These are phyloP conservation scores for Pseudocercospora fijiensis DNA, from an alignment of 2,329 filamentous ascomycete species.

Conservation along the genomic window DNA sequence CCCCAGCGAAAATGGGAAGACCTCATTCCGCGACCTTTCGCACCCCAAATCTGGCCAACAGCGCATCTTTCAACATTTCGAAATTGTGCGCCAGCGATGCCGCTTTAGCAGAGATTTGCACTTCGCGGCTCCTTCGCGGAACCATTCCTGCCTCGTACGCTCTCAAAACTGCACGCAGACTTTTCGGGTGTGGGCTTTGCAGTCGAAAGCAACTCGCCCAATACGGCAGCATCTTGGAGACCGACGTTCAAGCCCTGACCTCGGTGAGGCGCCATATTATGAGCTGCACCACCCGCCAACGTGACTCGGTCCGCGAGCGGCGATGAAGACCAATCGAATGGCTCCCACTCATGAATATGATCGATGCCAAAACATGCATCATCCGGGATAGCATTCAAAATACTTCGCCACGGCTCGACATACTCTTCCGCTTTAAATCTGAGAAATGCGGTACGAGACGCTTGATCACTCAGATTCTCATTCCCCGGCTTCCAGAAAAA, in stretches of 20 bases:
- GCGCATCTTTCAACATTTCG: conserved; percentile 17
- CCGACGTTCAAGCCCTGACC: conserved; percentile 20
- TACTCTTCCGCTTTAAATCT: conserved; percentile 16
- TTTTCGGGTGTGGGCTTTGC: background rate
- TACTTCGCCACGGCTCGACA: conserved; percentile 18
- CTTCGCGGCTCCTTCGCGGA: conserved; percentile 11
- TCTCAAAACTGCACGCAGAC: background rate
- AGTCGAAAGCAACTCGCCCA: background rate
- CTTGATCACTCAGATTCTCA: conserved; percentile 14
- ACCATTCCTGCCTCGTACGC: conserved; percentile 22
- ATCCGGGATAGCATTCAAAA: conserved; percentile 11
- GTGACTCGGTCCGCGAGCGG: conserved; percentile 18
- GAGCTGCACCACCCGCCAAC: conserved; percentile 24
- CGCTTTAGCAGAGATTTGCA: conserved; percentile 10
- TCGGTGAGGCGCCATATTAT: conserved; percentile 14
- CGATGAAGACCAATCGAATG: conserved; percentile 15
- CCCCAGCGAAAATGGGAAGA: background rate
- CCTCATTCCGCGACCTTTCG: conserved; percentile 10
- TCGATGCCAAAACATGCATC: conserved; percentile 18
- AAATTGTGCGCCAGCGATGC: conserved; percentile 20
- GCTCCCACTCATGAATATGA: conserved; percentile 14
- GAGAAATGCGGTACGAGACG: conserved; percentile 15
- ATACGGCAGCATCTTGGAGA: conserved; percentile 16
- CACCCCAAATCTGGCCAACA: conserved; percentile 16
- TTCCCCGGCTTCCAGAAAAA: conserved; percentile 15